Percentiles rank a stretch among this genome's conserved stretches.
Conservation (phyloP, 2,329 filamentous ascomycete species). For the Fusarium humuli region DNA sequence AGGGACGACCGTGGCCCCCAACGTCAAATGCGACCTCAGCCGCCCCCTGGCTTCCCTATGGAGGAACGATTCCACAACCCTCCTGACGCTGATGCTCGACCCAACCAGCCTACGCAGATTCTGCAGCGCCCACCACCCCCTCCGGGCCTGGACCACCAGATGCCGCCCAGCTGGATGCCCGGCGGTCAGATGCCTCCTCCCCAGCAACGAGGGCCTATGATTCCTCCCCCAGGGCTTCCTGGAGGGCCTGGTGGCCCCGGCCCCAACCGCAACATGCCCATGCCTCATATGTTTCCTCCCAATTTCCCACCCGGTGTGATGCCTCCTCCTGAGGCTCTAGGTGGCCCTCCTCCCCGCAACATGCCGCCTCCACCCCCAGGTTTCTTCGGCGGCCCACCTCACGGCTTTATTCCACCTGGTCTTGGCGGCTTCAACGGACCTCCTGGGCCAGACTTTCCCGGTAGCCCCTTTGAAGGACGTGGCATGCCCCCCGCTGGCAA, state of each 20-base stretch:
- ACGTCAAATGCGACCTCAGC: constrained; percentile 59
- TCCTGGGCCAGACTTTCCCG: constrained; percentile 59
- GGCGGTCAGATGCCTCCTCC: constrained; percentile 59
- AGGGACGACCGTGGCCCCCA: constrained; percentile 51
- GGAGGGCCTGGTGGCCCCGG: constrained; percentile 42
- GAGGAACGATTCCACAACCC: constrained; percentile 64
- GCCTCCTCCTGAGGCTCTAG: constrained; percentile 62
- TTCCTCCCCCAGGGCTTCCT: constrained; percentile 69
- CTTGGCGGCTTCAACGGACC: constrained; percentile 69
- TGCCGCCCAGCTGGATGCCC: constrained; percentile 67
- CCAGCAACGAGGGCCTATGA: constrained; percentile 62
- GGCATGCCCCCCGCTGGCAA: constrained; percentile 65
- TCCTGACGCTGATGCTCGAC: constrained; percentile 59
- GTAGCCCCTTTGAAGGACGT: constrained; percentile 65
- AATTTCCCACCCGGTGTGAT: constrained; percentile 66
- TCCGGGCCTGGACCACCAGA: constrained; percentile 70
- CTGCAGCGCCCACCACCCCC: constrained; percentile 71
- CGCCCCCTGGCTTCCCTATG: constrained; percentile 63
- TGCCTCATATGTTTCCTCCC: constrained; percentile 71
- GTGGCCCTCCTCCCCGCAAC: constrained; percentile 63
- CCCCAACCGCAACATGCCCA: constrained; percentile 57
- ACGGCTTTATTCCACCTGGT: constrained; percentile 66
- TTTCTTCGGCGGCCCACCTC: constrained; percentile 64
- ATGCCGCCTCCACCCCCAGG: constrained; percentile 69
- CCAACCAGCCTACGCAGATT: constrained; percentile 71